phyloP scores from a whole-genome alignment of 2,329 filamentous ascomycete species.

The Diaporthe citri region DNA sequence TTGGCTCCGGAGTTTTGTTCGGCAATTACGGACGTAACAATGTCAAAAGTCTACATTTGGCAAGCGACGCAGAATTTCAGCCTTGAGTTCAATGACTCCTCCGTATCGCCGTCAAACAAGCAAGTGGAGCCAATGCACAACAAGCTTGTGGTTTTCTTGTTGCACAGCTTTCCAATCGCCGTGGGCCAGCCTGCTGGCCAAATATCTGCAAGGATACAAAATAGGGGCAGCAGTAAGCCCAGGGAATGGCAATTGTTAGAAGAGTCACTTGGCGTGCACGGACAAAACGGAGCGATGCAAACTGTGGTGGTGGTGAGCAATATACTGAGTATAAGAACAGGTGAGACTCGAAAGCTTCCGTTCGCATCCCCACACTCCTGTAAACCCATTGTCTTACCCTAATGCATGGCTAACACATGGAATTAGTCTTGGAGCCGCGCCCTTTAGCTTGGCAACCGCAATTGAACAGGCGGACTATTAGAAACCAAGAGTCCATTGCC shows the following conservation, averaged over 20 bases:
- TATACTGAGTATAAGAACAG: neutral
- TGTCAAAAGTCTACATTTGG: neutral
- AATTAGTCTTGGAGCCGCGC: neutral
- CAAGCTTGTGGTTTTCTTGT: neutral
- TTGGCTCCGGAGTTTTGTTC: neutral
- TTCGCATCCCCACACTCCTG: neutral
- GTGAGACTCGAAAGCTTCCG: neutral
- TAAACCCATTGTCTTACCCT: neutral
- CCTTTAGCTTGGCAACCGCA: neutral
- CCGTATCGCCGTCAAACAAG: neutral
- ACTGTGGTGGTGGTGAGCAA: too few relatives aligned
- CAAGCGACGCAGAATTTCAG: neutral
- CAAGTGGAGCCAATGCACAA: neutral
- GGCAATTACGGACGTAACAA: neutral
- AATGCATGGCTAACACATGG: neutral
- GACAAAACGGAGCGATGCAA: neutral
- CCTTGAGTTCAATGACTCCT: neutral
- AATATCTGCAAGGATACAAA: neutral
- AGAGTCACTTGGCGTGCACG: too few relatives aligned
- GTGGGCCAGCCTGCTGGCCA: neutral
- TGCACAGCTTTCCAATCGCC: neutral
- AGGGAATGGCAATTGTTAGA: neutral
- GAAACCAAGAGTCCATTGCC: neutral
- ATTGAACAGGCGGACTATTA: neutral
- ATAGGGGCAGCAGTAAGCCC: neutral